Evolutionary conservation across 1,284 basidiomycete genomes (phyloP).

Genomic region (Ceratobasidium sp.): DNA sequence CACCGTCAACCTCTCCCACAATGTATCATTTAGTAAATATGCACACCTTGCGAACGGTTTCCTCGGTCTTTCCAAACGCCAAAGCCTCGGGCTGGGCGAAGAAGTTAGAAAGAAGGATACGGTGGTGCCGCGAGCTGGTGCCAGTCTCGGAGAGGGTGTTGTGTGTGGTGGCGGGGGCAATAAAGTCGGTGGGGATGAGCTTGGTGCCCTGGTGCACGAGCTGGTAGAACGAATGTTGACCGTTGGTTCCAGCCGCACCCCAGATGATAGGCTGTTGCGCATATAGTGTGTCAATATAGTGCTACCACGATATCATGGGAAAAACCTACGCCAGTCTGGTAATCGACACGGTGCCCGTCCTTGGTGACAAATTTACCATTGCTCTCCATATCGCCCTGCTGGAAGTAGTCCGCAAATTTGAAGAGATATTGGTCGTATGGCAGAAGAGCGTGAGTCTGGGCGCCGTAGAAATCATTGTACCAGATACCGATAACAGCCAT

Average conservation of each 20-base stretch:
- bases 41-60: conserved; percentile 70
- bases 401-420: conserved; percentile 99
- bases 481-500: conserved; percentile 94
- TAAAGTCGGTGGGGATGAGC: conserved; percentile 93
- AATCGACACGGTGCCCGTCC: conserved; percentile 89
- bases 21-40: conserved; percentile 17
- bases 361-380: conserved; percentile 98
- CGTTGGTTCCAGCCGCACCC: conserved; percentile 98
- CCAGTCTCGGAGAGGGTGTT: conserved; percentile 80
- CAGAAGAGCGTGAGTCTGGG: conserved; percentile 94
- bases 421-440: conserved; percentile 99
- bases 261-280: conserved; percentile 88
- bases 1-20: neutral
- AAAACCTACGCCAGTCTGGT: conserved; percentile 89
- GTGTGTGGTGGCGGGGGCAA: conserved; percentile 92
- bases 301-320: neutral
- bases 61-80: conserved; percentile 97
- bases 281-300: conserved; percentile 36
- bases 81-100: conserved; percentile 98
- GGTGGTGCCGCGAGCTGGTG: conserved; percentile 86
- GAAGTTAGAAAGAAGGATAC: conserved; percentile 97
- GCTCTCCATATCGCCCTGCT: conserved; percentile 99
- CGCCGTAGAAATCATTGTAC: conserved; percentile 98
- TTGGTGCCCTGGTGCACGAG: conserved; percentile 96
- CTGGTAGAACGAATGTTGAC: conserved; percentile 99